Percentiles rank a stretch among this genome's conserved stretches.
Conservation (phyloP, 1,139 yeast genomes). For the Hyphopichia fennica region DNA sequence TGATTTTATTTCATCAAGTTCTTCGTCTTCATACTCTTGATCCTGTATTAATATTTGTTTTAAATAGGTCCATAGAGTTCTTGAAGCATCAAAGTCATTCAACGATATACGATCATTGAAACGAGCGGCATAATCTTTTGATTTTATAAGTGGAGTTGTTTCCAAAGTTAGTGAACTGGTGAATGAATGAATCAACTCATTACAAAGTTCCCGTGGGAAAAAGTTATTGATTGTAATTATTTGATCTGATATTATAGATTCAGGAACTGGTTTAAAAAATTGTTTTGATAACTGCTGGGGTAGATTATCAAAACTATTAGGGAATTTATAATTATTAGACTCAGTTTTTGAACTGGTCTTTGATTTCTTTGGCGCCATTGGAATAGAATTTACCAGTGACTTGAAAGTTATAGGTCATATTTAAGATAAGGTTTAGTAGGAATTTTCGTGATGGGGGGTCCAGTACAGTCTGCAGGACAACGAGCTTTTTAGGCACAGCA, state of each 20-base stretch:
- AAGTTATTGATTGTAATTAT: slow-evolving; percentile 49
- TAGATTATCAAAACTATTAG: slow-evolving; percentile 24
- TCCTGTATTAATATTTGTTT: slow-evolving; percentile 28
- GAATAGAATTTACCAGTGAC: no score
- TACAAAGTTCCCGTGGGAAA: slow-evolving; percentile 42
- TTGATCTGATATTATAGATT: slow-evolving; percentile 36
- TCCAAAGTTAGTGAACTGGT: slow-evolving; percentile 33
- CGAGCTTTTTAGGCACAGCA: no score
- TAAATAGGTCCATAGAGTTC: slow-evolving; percentile 46
- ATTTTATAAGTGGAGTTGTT: slow-evolving; percentile 50
- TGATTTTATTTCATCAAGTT: slow-evolving; percentile 16
- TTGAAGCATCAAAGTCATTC: slow-evolving; percentile 40
- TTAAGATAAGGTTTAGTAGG: no score
- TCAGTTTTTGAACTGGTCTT: background rate
- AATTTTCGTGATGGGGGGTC: no score
- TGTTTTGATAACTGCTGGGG: slow-evolving; percentile 18
- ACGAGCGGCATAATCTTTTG: slow-evolving; percentile 58
- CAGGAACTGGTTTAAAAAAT: slow-evolving; percentile 37
- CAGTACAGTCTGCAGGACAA: background rate
- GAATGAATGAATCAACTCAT: slow-evolving; percentile 43
- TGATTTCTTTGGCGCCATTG: slow-evolving; percentile 2
- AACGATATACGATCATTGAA: slow-evolving; percentile 54
- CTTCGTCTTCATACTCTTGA: slow-evolving; percentile 27
- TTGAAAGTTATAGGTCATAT: no score
- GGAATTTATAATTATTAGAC: slow-evolving; percentile 19